Evolutionary conservation across 495 filamentous ascomycete species (phyloP), one percentile per base, ranked within the genome.

Genomic region (Neurospora africana): DNA sequence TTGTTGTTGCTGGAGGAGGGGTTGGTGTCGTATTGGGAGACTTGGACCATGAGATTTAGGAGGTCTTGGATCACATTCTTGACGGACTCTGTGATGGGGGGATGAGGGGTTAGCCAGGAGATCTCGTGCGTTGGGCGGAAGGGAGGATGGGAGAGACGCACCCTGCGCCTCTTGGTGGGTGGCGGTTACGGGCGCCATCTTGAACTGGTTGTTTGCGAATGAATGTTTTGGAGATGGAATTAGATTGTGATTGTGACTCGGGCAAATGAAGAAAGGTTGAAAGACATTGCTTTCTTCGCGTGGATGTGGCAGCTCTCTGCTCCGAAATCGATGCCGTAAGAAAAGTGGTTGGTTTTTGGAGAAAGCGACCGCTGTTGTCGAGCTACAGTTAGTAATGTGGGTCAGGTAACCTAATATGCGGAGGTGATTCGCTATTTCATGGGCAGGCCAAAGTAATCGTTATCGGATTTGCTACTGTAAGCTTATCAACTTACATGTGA

Each of bases 31-130:
- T 93, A 91, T 68, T 89, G 86, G 39, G 89, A 85, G 38, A 90
- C 87, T 82, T 94, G 91, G 37, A 88, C 85, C 76, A 89, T 88
- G 72, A 97, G 85, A 77, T 93, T 89, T 84, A 92, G 97, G 68
- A 98, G 90, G 76, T 94, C 91, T 77, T 95, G 92, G 80, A 98
- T 93, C 47, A 94, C 86, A 75, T 87, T 83, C 73, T 91, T 91
- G 80, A 92, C 81, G 75, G 88, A 84, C 53, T 85, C 89, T 90
- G 77, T 10, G 15, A 4, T 19, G 8, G 3, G 47, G 38, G 30
- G 11, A 27, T 8, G 1, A 33, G 0, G 21, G 27, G 69, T 78
- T 71, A 75, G 73, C 68, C 27, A 36, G 23, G 17, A 11, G 69
- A 27, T 41, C 9, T 40, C 33, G 5, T 15, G 47, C 1, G n/a